A percentile compares a stretch with the other conserved stretches of the same genome.
Conservation (phyloP, 192 early-diverging fungal genomes). For the Coemansia sp. region DNA sequence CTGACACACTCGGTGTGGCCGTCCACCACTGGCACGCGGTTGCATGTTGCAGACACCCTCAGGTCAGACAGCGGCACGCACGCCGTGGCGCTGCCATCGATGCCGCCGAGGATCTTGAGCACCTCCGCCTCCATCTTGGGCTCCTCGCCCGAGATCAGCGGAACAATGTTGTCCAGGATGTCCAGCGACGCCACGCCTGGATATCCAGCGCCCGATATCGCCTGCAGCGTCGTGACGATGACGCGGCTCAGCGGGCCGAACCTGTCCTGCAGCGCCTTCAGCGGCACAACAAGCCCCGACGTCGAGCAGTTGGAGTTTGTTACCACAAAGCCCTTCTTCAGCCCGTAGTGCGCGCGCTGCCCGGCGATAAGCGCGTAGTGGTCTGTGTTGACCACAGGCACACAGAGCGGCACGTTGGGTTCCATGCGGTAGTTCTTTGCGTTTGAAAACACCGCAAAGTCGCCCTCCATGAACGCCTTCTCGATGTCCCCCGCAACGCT, state of each 20-base stretch:
- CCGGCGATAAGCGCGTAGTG: conserved; percentile 82
- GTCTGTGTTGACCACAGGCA: conserved; percentile 87
- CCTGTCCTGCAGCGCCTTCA: conserved; percentile 85
- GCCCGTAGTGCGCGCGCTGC: conserved; percentile 63
- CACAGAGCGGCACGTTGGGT: conserved; percentile 86
- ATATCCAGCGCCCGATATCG: conserved; percentile 97
- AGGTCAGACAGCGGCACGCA: conserved; percentile 57
- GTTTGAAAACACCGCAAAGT: conserved; percentile 92
- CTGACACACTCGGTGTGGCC: conserved; percentile 92
- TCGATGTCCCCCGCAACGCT: conserved; percentile 95
- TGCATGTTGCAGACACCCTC: conserved; percentile 91
- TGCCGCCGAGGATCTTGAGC: conserved; percentile 83
- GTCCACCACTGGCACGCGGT: conserved; percentile 95
- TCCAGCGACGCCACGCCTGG: conserved; percentile 94
- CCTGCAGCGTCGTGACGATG: conserved; percentile 91
- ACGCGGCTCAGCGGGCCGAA: conserved; percentile 85
- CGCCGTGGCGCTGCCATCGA: conserved; percentile 55
- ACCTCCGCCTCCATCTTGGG: conserved; percentile 96
- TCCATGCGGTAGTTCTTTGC: conserved; percentile 96
- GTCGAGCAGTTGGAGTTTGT: conserved; percentile 99
- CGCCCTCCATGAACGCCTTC: conserved; percentile 81
- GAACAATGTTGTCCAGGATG: conserved; percentile 95
- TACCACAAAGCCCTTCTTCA: conserved; percentile 82
- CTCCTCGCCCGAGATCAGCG: conserved; percentile 93
- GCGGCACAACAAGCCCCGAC: conserved; percentile 87